phyloP scores from a whole-genome alignment of 768 basidiomycete genomes.

The Hericium coralloides region DNA sequence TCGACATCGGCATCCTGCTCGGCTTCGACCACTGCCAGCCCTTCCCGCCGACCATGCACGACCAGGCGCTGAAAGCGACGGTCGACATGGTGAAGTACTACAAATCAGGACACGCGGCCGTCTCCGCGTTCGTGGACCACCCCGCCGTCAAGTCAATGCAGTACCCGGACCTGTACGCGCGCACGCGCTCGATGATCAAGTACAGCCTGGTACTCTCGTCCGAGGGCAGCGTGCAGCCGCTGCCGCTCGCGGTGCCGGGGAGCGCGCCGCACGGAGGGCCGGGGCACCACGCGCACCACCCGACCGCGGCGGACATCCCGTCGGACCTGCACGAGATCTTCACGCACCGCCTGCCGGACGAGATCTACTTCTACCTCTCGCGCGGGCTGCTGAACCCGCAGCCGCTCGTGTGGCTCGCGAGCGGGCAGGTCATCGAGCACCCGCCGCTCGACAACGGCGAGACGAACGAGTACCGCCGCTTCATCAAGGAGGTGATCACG shows the following conservation, averaged over 20 bases:
- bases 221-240: constrained; percentile 73
- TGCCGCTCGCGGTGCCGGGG: constrained; percentile 58
- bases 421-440: constrained; percentile 75
- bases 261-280: constrained; percentile 39
- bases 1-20: constrained; percentile 87
- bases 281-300: constrained; percentile 53
- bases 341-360: constrained; percentile 89
- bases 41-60: constrained; percentile 77
- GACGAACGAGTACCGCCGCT: constrained; percentile 88
- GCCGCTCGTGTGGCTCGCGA: constrained; percentile 90
- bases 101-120: constrained; percentile 80
- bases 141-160: constrained; percentile 71
- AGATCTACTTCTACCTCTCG: constrained; percentile 93
- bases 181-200: constrained; percentile 86
- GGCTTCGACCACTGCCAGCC: constrained; percentile 78
- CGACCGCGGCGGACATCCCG: constrained; percentile 84
- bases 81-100: constrained; percentile 91
- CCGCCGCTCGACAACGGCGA: constrained; percentile 93
- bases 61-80: constrained; percentile 73
- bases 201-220: constrained; percentile 85
- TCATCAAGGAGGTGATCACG: constrained; percentile 93
- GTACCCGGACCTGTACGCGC: constrained; percentile 82
- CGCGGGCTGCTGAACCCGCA: constrained; percentile 85
- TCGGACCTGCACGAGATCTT: constrained; percentile 90
- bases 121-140: constrained; percentile 69